Conservation (phyloP, 768 basidiomycete species). For the Phlebiopsis flavidoalba region DNA sequence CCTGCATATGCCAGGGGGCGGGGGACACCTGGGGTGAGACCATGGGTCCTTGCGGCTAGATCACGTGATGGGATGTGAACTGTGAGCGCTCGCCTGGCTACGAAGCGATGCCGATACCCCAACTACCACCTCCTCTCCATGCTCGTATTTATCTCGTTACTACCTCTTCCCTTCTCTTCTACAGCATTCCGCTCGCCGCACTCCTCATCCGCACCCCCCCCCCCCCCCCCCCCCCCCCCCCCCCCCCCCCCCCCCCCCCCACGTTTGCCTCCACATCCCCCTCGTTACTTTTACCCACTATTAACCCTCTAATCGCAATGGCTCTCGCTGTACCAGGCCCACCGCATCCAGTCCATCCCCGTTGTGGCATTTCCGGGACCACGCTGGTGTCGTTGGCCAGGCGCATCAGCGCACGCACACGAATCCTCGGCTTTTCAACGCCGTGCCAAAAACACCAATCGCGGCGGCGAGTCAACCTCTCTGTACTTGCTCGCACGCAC, state of each 20-base stretch:
- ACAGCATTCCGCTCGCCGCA: not conserved
- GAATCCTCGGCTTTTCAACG: conserved; percentile 11
- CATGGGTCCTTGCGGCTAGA: no score
- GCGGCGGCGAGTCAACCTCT: conserved; percentile 11
- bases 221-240: no score
- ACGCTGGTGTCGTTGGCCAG: conserved; percentile 9
- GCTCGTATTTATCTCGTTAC: not conserved
- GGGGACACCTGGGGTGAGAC: no score
- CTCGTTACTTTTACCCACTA: not conserved
- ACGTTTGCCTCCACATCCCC: not conserved
- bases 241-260: no score
- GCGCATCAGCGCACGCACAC: conserved; percentile 1
- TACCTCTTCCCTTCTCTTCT: not conserved
- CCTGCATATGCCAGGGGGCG: no score
- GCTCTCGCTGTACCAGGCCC: conserved; percentile 13
- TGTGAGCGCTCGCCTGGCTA: not conserved
- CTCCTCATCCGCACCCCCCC: not conserved
- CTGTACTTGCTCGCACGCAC: conserved; percentile 13
- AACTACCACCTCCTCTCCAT: not conserved
- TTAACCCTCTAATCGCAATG: conserved; percentile 5
- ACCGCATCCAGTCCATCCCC: conserved; percentile 11
- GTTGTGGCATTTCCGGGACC: conserved; percentile 6
- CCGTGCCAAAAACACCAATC: conserved; percentile 21
- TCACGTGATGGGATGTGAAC: no score
- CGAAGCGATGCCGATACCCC: not conserved